Evolutionary conservation across 257 asterid species (phyloP).

Genomic region (Agastache rugosa): DNA sequence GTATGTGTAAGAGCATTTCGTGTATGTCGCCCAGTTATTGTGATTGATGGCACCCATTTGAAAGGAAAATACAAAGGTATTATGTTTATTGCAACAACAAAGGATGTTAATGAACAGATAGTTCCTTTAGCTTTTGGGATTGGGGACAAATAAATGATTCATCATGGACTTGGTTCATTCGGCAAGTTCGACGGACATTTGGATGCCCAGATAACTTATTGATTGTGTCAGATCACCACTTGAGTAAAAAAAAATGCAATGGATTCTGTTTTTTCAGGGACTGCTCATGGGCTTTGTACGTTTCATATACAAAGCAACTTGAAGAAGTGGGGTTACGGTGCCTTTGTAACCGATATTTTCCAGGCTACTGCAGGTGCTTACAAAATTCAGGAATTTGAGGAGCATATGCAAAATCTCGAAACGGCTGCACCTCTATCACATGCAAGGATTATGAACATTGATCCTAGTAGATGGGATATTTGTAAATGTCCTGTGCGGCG

Average conservation of each 20-base stretch:
- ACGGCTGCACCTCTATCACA: not conserved
- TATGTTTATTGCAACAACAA: not conserved
- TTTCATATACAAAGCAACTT: not conserved
- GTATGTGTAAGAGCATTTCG: not conserved
- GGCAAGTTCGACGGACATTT: not conserved
- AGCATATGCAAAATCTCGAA: not conserved
- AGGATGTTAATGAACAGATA: not conserved
- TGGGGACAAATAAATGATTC: not conserved
- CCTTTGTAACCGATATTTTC: not conserved
- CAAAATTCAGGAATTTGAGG: no score
- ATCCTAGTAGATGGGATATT: not conserved
- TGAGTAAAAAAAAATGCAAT: not conserved
- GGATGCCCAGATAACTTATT: not conserved
- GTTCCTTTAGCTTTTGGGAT: not conserved
- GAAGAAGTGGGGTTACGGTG: not conserved
- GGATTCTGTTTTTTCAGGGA: not conserved
- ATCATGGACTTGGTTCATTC: not conserved
- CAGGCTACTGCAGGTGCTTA: not conserved
- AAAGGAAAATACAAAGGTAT: no score
- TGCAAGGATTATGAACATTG: no score
- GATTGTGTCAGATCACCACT: not conserved
- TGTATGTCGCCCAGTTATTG: not conserved
- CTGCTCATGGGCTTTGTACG: not conserved
- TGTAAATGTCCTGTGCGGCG: not conserved
- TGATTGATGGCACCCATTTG: not conserved